Evolutionary conservation across 202 grass and related monocot genomes (phyloP), one percentile per base, ranked within the genome.

Genomic region (Schoenoplectus triqueter): DNA sequence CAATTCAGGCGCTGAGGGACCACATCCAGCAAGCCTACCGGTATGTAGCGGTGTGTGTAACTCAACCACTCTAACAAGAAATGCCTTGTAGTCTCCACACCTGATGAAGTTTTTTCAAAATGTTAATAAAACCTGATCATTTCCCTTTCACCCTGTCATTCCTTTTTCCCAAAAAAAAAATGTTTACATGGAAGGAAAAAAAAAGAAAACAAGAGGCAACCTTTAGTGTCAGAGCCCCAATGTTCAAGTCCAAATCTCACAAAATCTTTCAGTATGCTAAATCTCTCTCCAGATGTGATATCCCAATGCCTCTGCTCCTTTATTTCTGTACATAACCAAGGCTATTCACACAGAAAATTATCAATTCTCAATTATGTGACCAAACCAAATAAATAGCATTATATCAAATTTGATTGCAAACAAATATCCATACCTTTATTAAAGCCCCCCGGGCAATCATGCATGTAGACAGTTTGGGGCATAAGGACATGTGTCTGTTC

Each of bases 241-340:
- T 98, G 95, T 79, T 98, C 89, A 7, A 98, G 84, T 66, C 92
- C 92, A 75, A 95, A 95, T 42, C 40, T 84, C 54, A 86, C 89
- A 80, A 89, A 98, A 80, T 98, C 95, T 93, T 92, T 98, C 40
- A 98, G 87, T 81, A 98, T 95, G 88, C 84, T 88, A 49, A 95
- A 84, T 80, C 95, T 88, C 86, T 93, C 95, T 0, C 76, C 89
- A 76, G 95, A 98, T 14, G 86, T 95, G 76, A 98, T 95, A n/a
- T 98, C 95, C 92, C 95, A 98, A 84, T 98, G 88, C 73, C 74
- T 93, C 85, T 98, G 88, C 92, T 98, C 95, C 88, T 98, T 98
- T 82, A 98, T 92, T 87, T 98, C 95, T 51, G 95, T 98, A 90
- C 95, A 95, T 94, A 98, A 86, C 95, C 95, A 98, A 65, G 95